These are phyloP conservation scores for Sindora glabra DNA, from an alignment of 306 rosid genomes.

Conservation along the genomic window DNA sequence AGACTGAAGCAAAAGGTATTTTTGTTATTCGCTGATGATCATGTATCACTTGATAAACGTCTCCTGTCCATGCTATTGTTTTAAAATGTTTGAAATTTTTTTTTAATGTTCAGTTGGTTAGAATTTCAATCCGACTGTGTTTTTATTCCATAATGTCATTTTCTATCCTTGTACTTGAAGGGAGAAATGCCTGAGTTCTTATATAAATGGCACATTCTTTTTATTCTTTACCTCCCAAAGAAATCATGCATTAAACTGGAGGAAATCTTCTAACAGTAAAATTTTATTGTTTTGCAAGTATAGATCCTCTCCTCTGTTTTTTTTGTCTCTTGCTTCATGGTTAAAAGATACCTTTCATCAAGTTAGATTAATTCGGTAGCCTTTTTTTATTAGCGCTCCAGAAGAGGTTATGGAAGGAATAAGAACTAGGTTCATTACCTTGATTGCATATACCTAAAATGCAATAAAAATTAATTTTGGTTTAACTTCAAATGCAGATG, in stretches of 20 bases:
- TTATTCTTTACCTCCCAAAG: not conserved
- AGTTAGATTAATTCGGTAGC: not conserved
- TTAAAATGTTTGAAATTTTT: not conserved
- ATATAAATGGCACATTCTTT: not conserved
- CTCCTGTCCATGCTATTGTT: not conserved
- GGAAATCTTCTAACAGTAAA: not conserved
- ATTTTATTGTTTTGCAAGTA: not conserved
- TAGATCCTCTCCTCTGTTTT: not conserved
- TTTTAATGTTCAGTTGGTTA: too few species aligned
- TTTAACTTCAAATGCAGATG: slow-evolving; percentile 47
- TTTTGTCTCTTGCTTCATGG: not conserved
- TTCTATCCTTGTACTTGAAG: not conserved
- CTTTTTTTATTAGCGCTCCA: not conserved
- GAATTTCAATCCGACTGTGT: not conserved
- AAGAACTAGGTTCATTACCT: not conserved
- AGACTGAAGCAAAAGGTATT: slow-evolving; percentile 69
- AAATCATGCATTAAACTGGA: not conserved
- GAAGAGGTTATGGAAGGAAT: not conserved
- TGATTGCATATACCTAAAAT: slow-evolving; percentile 11
- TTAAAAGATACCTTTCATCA: not conserved
- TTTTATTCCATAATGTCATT: not conserved
- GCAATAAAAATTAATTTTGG: slow-evolving; percentile 2
- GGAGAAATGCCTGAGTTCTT: not conserved
- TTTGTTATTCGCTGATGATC: slow-evolving; percentile 3
- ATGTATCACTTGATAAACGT: not conserved